Evolutionary conservation across 2,329 filamentous ascomycete genomes (phyloP), one percentile per base, ranked within the genome.

Genomic region (Fusarium foetens): DNA sequence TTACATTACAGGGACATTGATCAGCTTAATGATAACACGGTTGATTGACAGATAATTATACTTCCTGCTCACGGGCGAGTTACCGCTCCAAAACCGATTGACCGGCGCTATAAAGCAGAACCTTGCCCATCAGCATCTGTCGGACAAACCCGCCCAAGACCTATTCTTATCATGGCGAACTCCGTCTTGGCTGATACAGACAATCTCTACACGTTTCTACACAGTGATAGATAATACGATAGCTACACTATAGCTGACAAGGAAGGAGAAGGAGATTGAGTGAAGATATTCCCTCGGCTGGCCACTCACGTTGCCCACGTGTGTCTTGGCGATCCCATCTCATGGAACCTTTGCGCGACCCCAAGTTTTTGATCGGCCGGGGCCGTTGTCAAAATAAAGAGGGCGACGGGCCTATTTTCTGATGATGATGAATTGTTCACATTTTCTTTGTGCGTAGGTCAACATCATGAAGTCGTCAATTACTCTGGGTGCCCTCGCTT

Each of bases 301-400:
- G 60, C 75, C 75, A 77, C 59, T 77, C 68, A 66, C 54, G 42
- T 49, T 68, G 70, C 75, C 73, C 75, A 77, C 75, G 75, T 77
- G 75, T 59, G 70, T 74, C 75, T 76, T 72, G 75, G 75, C 75
- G 60, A 65, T 75, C 66, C 62, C 62, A n/a, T 46, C 25, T 57
- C 58, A 54, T 57, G 62, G 66, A 71, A 71, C 55, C 71, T 58
- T 66, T 66, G 67, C 48, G 46, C 53, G 51, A 64, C 64, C 38
- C 49, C 29, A 19, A 66, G 61, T 31, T 61, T 57, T 57, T 51
- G 58, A 66, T 70, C 68, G 54, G 41, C 54, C 54, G 54, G 54
- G 54, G 54, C 31, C 23, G 41, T 35, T 35, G 43, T 39, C 23
- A 36, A 27, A 58, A 69, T 76, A 76, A 75, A 75, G 63, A 43